These are phyloP conservation scores for Hansenula lynferdii DNA, from an alignment of 1,139 yeast species.

Conservation along the genomic window DNA sequence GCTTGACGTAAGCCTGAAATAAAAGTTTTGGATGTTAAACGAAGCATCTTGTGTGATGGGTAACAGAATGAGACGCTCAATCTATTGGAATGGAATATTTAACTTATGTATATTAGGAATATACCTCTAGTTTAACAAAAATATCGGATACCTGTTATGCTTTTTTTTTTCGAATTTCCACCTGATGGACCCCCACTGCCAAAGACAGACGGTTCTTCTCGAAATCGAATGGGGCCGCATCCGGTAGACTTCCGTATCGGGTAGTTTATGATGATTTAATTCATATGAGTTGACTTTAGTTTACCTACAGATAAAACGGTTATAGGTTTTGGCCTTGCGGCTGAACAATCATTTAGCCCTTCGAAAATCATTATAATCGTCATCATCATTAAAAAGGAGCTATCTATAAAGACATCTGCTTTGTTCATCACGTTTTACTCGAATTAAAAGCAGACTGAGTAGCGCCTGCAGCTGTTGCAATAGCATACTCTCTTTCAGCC, in stretches of 20 bases:
- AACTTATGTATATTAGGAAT: no score
- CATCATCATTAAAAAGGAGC: not conserved
- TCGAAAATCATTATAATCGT: no score
- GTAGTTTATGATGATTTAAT: no score
- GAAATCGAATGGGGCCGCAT: not conserved
- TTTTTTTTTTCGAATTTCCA: not conserved
- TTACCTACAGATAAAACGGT: no score
- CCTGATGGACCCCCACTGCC: constrained; percentile 5
- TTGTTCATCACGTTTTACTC: no score
- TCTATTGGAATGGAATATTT: no score
- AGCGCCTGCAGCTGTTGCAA: constrained; percentile 12
- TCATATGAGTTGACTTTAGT: no score
- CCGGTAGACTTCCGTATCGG: not conserved
- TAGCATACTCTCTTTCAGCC: constrained; percentile 1
- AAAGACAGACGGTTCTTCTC: constrained; percentile 2
- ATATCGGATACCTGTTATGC: not conserved
- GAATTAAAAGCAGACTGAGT: not conserved
- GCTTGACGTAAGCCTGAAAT: not conserved
- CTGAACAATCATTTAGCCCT: no score
- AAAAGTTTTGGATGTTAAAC: constrained; percentile 1
- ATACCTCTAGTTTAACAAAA: no score
- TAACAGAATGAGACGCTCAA: no score
- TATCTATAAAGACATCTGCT: no score
- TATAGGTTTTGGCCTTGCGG: no score
- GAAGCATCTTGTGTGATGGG: constrained; percentile 1